Conservation (phyloP, 768 basidiomycete genomes). For the Lentinula guzmanii region DNA sequence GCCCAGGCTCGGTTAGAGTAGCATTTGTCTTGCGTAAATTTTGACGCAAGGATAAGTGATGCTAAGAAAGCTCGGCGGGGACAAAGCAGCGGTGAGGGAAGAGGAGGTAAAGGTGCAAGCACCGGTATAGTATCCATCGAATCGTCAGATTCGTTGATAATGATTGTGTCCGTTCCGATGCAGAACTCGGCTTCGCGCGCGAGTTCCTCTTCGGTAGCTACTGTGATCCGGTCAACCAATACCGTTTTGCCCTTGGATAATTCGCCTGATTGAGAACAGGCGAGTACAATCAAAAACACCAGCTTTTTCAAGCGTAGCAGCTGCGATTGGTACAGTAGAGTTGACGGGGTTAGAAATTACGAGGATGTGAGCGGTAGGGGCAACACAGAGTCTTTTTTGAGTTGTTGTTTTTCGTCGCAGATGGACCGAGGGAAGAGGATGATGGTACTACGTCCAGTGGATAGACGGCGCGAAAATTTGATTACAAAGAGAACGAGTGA, state of each 20-base stretch:
- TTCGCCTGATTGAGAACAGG: conserved; percentile 39
- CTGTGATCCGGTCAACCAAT: conserved; percentile 35
- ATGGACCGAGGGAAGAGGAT: too few relatives aligned
- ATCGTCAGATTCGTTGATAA: conserved; percentile 16
- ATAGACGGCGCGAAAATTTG: too few relatives aligned
- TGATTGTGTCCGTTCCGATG: conserved; percentile 5
- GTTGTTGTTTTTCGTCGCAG: too few relatives aligned
- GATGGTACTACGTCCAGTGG: too few relatives aligned
- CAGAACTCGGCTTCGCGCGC: conserved; percentile 30
- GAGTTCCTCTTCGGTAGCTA: conserved; percentile 37
- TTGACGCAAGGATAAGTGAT: conserved; percentile 82
- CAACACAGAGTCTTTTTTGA: too few relatives aligned
- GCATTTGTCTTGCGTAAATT: conserved; percentile 90
- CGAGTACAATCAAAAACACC: too few relatives aligned
- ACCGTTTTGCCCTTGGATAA: conserved; percentile 33
- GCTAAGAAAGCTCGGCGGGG: conserved; percentile 87
- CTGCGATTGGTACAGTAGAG: too few relatives aligned
- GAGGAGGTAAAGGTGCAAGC: conserved; percentile 24
- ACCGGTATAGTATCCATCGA: conserved; percentile 35
- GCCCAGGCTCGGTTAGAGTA: conserved; percentile 96
- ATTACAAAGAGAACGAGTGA: too few relatives aligned
- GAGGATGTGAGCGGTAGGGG: too few relatives aligned
- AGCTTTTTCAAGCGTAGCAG: too few relatives aligned
- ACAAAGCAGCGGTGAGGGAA: conserved; percentile 81
- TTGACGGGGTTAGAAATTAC: too few relatives aligned